A percentile compares a stretch with the other conserved stretches of the same genome.
Conservation (phyloP, 768 basidiomycete species). For the Melanogaster broomeanus region DNA sequence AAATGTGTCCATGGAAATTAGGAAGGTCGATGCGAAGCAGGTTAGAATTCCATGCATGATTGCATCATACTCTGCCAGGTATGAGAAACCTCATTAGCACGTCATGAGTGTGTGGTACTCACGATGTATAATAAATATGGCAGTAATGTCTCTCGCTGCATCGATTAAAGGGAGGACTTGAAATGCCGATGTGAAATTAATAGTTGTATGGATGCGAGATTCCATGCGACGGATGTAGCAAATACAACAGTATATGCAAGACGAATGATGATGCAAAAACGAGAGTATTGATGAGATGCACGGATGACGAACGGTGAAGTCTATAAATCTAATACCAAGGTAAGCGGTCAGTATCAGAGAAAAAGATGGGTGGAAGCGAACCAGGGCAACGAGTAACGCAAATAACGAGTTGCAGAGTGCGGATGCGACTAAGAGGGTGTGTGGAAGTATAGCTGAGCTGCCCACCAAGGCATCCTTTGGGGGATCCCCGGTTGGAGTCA, state of each 20-base stretch:
- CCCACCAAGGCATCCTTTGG: slow-evolving; percentile 22
- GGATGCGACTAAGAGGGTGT: slow-evolving; percentile 14
- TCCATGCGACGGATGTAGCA: slow-evolving; percentile 4
- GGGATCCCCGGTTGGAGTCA: too few species aligned
- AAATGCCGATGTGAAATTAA: slow-evolving; percentile 10
- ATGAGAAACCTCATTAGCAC: not conserved
- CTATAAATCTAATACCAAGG: slow-evolving; percentile 21
- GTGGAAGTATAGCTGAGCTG: slow-evolving; percentile 1
- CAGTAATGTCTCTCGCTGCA: slow-evolving; percentile 14
- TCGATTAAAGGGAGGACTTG: slow-evolving; percentile 17
- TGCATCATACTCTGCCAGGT: slow-evolving; percentile 32
- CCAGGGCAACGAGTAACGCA: slow-evolving; percentile 24
- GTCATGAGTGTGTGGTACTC: slow-evolving; percentile 7
- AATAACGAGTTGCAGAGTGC: slow-evolving; percentile 22
- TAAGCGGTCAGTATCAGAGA: not conserved
- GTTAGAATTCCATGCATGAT: slow-evolving; percentile 25
- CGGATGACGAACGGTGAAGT: slow-evolving; percentile 13
- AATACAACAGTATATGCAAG: slow-evolving; percentile 12
- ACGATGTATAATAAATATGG: slow-evolving; percentile 26
- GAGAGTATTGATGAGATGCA: slow-evolving; percentile 23
- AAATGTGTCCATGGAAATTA: slow-evolving; percentile 16
- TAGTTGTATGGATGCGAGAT: slow-evolving; percentile 4
- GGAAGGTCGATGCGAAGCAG: slow-evolving; percentile 20
- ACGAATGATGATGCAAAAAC: slow-evolving; percentile 26
- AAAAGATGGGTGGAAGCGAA: too few species aligned